Evolutionary conservation across 768 basidiomycete species (phyloP), one percentile per base, ranked within the genome.

Genomic region (Melanogaster broomeanus): DNA sequence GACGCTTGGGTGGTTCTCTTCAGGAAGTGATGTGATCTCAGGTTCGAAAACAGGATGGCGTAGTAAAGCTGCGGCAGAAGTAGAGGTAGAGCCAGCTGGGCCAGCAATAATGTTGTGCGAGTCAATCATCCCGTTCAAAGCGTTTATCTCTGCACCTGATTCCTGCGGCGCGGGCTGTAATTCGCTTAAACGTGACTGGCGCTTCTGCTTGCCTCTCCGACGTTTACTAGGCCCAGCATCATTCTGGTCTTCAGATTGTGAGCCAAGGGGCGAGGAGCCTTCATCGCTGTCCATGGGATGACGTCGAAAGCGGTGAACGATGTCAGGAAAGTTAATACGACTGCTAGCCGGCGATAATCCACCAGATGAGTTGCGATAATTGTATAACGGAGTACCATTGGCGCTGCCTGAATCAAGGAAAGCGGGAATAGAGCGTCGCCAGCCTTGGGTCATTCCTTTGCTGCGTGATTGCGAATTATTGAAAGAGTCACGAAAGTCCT

Each of bases 401-500:
- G 70, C 61, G 30, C 78, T 81, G 16, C 53, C 42, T 1, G 66
- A 49, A 49, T 72, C 70, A 22, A 61, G 49, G 45, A 61, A 54
- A 25, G 45, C 37, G 7, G 70, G 70, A 28, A 72, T 42, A 19
- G 64, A 60, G 40, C 55, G 48, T 50, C 66, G 62, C 68, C 64
- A 70, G 16, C 61, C 50, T 51, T 56, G 58, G 33, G 39, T 38
- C 22, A 50, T 64, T 15, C 64, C 66, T 38, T 84, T 80, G 2
- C 59, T 65, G 52, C 77, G 83, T 33, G 65, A 68, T 43, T 73
- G 72, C 38, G 77, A 76, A 21, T 75, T 72, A 13, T 81, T 77
- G 18, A 77, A 50, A 19, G 81, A 83, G 45, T 70, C 70, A n/a
- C 73, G 71, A 10, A 75, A 72, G 6, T 74, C 72, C 51, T 81